A percentile compares a stretch with the other conserved stretches of the same genome.
phyloP scores from a whole-genome alignment of 2,329 filamentous ascomycete genomes.

The Xylaria multiplex region DNA sequence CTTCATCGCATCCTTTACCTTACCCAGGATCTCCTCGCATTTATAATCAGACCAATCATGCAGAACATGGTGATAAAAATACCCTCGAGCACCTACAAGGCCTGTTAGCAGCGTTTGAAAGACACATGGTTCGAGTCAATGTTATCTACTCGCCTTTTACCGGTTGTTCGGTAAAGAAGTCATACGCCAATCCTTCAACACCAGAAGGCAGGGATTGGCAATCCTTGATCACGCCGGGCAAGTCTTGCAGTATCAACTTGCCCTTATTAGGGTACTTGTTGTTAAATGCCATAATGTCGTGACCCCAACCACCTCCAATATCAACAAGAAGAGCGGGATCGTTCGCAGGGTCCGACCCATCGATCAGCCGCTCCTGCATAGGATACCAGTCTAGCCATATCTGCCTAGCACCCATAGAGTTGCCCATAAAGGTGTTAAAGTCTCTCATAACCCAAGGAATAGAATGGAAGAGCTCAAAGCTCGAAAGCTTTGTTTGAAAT shows the following conservation, averaged over 20 bases:
- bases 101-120: not conserved
- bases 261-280: constrained; percentile 41
- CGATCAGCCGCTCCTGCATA: constrained; percentile 44
- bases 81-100: constrained; percentile 46
- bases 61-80: constrained; percentile 49
- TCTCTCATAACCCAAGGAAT: constrained; percentile 41
- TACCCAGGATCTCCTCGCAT: constrained; percentile 46
- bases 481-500: constrained; percentile 43
- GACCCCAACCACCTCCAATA: constrained; percentile 46
- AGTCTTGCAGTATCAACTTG: constrained; percentile 47
- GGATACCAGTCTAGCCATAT: constrained; percentile 47
- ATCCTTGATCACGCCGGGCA: constrained; percentile 37
- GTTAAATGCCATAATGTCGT: constrained; percentile 45
- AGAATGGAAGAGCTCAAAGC: constrained; percentile 40
- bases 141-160: constrained; percentile 46
- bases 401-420: constrained; percentile 42
- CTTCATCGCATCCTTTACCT: constrained; percentile 44
- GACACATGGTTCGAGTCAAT: not conserved
- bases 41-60: constrained; percentile 53
- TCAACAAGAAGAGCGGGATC: constrained; percentile 46
- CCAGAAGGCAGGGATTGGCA: constrained; percentile 35
- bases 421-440: constrained; percentile 47
- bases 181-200: constrained; percentile 48
- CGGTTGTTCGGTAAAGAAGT: constrained; percentile 51
- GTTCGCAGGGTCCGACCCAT: constrained; percentile 33